phyloP scores from a whole-genome alignment of 1,284 basidiomycete species.

The Trichosporon asahii region DNA sequence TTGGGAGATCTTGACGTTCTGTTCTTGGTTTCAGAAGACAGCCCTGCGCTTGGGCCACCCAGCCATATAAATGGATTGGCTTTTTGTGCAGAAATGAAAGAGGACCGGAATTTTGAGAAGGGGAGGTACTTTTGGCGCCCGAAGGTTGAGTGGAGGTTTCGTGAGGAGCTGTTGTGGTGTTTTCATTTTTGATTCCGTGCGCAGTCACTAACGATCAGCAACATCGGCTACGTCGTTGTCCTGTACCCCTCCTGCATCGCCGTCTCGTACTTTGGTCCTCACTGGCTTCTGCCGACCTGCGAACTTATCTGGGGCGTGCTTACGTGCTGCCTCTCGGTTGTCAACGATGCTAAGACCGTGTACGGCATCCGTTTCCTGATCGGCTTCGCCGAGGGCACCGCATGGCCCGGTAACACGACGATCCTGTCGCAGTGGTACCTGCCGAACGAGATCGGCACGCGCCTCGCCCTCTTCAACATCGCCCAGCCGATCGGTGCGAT shows the following conservation, averaged over 20 bases:
- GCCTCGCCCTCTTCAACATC: slow-evolving; percentile 28
- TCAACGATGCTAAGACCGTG: slow-evolving; percentile 10
- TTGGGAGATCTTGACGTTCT: too few species aligned
- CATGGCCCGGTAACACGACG: slow-evolving; percentile 21
- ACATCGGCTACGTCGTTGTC: slow-evolving; percentile 20
- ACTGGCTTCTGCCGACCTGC: slow-evolving; percentile 16
- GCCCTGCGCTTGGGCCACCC: too few species aligned
- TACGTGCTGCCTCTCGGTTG: slow-evolving; percentile 17
- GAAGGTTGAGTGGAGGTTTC: too few species aligned
- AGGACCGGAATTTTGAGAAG: too few species aligned
- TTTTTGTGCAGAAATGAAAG: too few species aligned
- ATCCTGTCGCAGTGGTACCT: slow-evolving; percentile 26
- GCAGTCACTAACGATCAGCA: not conserved
- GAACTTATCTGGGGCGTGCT: slow-evolving; percentile 21
- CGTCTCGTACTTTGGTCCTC: slow-evolving; percentile 18
- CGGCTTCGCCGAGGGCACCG: slow-evolving; percentile 27
- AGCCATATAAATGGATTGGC: too few species aligned
- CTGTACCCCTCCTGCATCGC: slow-evolving; percentile 16
- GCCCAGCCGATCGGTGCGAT: slow-evolving; percentile 26
- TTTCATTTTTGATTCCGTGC: too few species aligned
- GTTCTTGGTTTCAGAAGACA: too few species aligned
- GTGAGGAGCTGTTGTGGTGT: too few species aligned
- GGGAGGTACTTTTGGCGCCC: too few species aligned
- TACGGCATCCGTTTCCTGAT: slow-evolving; percentile 26
- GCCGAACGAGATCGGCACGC: slow-evolving; percentile 28